Percentiles rank a stretch among this genome's conserved stretches.
Conservation (phyloP, 208 protist genomes). For the Zelonia costaricensis region DNA sequence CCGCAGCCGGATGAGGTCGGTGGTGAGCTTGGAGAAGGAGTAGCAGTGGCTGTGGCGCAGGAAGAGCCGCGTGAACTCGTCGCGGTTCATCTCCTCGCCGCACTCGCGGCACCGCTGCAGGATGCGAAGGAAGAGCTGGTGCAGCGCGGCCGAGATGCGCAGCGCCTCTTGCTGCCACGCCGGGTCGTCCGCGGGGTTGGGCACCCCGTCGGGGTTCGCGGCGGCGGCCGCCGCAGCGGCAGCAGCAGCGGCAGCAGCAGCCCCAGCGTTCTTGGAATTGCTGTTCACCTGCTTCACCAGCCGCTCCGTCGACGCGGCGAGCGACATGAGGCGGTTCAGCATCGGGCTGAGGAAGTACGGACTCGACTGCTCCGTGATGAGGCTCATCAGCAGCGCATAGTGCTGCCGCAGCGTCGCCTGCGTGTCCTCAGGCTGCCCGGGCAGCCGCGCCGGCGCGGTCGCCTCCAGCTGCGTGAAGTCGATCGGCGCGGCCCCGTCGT, state of each 20-base stretch:
- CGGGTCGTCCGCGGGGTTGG: constrained; percentile 18
- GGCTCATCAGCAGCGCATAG: constrained; percentile 52
- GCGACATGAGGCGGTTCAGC: constrained; percentile 59
- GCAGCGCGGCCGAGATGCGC: constrained; percentile 56
- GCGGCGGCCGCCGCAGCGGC: constrained; percentile 16
- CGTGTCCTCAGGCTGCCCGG: constrained; percentile 23
- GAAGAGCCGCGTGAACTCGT: constrained; percentile 80
- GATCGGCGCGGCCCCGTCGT: constrained; percentile 35
- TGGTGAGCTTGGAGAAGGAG: constrained; percentile 60
- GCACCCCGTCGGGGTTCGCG: constrained; percentile 20
- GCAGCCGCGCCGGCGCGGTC: not conserved
- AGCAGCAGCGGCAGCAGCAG: constrained; percentile 13
- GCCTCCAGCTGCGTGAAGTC: constrained; percentile 67
- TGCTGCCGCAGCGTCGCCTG: constrained; percentile 56
- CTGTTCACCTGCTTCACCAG: constrained; percentile 45
- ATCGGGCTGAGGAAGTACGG: constrained; percentile 70
- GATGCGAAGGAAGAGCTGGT: constrained; percentile 83
- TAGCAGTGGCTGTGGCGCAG: constrained; percentile 65
- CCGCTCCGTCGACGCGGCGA: constrained; percentile 53
- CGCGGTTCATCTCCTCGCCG: constrained; percentile 62
- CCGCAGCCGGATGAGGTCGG: constrained; percentile 83
- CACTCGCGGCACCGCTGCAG: constrained; percentile 74
- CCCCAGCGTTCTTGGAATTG: constrained; percentile 23
- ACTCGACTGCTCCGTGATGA: constrained; percentile 82
- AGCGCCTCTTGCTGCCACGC: constrained; percentile 33